Evolutionary conservation across 1,284 basidiomycete species (phyloP).

Genomic region (Thecaphora thlaspeos): DNA sequence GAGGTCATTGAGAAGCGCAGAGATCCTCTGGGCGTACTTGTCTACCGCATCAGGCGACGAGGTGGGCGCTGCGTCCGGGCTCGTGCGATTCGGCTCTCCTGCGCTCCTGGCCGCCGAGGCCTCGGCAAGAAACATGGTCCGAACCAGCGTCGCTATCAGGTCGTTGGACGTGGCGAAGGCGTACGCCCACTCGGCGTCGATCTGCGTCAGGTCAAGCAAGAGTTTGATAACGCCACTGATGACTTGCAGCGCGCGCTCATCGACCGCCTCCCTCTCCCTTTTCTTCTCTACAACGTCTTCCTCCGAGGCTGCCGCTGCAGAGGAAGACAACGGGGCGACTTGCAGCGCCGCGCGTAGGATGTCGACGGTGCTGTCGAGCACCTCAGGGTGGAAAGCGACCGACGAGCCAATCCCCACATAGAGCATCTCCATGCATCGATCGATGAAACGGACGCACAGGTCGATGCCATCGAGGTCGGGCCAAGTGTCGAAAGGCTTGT

Average conservation of each 20-base stretch:
- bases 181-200: constrained; percentile 31
- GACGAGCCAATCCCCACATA: constrained; percentile 22
- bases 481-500: constrained; percentile 8
- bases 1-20: constrained; percentile 16
- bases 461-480: constrained; percentile 32
- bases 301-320: not conserved
- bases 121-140: constrained; percentile 3
- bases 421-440: constrained; percentile 29
- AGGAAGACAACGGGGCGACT: constrained; percentile 5
- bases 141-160: constrained; percentile 11
- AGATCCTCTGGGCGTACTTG: too few species aligned
- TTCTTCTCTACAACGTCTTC: not conserved
- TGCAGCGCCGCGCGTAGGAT: constrained; percentile 19
- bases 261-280: not conserved
- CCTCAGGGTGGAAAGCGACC: constrained; percentile 12
- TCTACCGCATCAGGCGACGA: too few species aligned
- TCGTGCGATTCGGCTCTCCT: too few species aligned
- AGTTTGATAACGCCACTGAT: constrained; percentile 25
- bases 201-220: constrained; percentile 29
- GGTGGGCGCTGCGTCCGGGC: too few species aligned
- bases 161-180: constrained; percentile 13
- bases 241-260: constrained; percentile 16
- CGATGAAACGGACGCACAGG: constrained; percentile 25
- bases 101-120: not conserved
- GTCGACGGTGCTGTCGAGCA: constrained; percentile 8